These are phyloP conservation scores for Camelina hispida DNA, from an alignment of 345 rosid genomes.

Conservation along the genomic window DNA sequence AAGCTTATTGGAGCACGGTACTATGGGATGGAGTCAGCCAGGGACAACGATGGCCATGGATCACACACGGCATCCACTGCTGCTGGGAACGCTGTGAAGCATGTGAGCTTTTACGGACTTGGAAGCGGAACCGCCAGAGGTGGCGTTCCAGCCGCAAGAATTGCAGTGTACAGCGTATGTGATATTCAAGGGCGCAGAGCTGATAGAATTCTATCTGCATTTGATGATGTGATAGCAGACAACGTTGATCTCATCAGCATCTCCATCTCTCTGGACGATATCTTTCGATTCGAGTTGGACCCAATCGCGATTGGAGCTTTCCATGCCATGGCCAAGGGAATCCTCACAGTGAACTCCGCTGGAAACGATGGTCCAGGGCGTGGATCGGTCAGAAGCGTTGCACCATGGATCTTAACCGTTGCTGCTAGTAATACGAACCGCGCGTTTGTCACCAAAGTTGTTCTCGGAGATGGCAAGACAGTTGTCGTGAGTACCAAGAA, in stretches of 20 bases:
- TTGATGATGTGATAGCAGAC: slow-evolving; percentile 54
- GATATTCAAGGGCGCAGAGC: background rate
- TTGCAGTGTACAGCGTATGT: slow-evolving; percentile 55
- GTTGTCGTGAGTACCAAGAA: slow-evolving; percentile 48
- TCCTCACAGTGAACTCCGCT: slow-evolving; percentile 53
- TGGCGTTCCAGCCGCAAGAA: slow-evolving; percentile 58
- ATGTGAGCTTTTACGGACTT: slow-evolving; percentile 48
- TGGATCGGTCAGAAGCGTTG: slow-evolving; percentile 3
- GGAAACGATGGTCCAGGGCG: slow-evolving; percentile 41
- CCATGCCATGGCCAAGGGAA: slow-evolving; percentile 60
- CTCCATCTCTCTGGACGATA: no score
- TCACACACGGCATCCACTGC: slow-evolving; percentile 64
- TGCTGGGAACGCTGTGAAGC: slow-evolving; percentile 51
- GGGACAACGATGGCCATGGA: slow-evolving; percentile 45
- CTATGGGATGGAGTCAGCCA: slow-evolving; percentile 28
- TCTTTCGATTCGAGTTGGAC: slow-evolving; percentile 5
- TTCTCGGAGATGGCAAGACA: slow-evolving; percentile 50
- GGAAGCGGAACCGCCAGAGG: slow-evolving; percentile 48
- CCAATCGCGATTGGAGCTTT: slow-evolving; percentile 52
- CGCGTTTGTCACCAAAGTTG: slow-evolving; percentile 41
- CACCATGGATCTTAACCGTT: slow-evolving; percentile 58
- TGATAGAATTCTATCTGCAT: slow-evolving; percentile 45
- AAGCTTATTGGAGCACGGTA: slow-evolving; percentile 40
- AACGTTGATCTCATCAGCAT: slow-evolving; percentile 48
- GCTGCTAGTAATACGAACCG: slow-evolving; percentile 60